These are phyloP conservation scores for Annulohypoxylon truncatum DNA, from an alignment of 2,329 filamentous ascomycete species.

Conservation along the genomic window DNA sequence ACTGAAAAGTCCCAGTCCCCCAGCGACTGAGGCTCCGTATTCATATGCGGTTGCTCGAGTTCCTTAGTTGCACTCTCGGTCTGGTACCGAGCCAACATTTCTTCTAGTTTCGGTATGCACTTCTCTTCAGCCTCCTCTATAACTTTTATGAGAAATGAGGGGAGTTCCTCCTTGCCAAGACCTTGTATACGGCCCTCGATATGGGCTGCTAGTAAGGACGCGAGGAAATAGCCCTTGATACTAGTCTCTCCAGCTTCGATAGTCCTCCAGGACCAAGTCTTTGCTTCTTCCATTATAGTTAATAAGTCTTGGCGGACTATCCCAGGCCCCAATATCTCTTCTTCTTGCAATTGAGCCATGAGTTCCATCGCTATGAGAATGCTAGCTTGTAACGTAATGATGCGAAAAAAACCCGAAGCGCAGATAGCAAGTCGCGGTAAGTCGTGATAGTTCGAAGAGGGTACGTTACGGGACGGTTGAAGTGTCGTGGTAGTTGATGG, in stretches of 20 bases:
- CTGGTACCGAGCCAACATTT: slow-evolving; percentile 38
- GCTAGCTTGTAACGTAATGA: slow-evolving; percentile 48
- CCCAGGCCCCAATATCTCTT: slow-evolving; percentile 51
- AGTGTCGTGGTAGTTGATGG: slow-evolving; percentile 39
- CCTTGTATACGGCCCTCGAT: slow-evolving; percentile 56
- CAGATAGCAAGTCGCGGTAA: slow-evolving; percentile 53
- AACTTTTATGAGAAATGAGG: slow-evolving; percentile 51
- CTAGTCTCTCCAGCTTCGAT: slow-evolving; percentile 65
- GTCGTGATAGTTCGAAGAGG: slow-evolving; percentile 37
- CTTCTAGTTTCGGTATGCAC: slow-evolving; percentile 52
- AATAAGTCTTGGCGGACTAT: slow-evolving; percentile 55
- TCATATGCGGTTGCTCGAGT: slow-evolving; percentile 30
- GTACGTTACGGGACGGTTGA: neutral
- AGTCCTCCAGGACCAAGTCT: slow-evolving; percentile 53
- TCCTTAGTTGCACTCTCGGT: slow-evolving; percentile 8
- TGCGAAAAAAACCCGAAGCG: slow-evolving; percentile 56
- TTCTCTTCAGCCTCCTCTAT: slow-evolving; percentile 51
- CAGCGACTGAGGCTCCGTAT: slow-evolving; percentile 40
- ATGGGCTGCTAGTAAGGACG: slow-evolving; percentile 54
- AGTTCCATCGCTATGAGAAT: slow-evolving; percentile 56
- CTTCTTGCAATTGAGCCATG: slow-evolving; percentile 53
- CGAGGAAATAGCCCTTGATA: slow-evolving; percentile 61
- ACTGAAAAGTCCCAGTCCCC: slow-evolving; percentile 57
- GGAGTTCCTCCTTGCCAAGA: slow-evolving; percentile 50
- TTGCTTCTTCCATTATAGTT: slow-evolving; percentile 54